Conservation (phyloP, 2,329 filamentous ascomycete genomes). For the Xylaria polymorpha region DNA sequence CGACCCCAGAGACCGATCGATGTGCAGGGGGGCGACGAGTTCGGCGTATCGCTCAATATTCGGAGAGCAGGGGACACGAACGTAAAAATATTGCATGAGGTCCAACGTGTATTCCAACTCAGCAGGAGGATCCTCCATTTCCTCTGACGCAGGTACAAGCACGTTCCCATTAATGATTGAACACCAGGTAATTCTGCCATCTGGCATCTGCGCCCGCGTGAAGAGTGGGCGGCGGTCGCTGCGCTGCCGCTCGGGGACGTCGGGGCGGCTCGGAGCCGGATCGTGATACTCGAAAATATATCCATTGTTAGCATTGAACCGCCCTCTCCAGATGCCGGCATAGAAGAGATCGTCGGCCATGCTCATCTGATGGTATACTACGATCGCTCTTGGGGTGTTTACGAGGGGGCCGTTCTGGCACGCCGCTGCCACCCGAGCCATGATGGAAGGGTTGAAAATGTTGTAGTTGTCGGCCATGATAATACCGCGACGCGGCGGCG, state of each 20-base stretch:
- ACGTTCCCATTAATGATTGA: background rate
- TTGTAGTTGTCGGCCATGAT: conserved; percentile 6
- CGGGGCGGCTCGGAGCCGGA: background rate
- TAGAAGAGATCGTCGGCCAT: conserved; percentile 29
- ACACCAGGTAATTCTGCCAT: background rate
- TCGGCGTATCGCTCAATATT: conserved; percentile 10
- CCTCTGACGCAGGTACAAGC: background rate
- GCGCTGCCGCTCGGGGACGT: background rate
- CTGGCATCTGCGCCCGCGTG: background rate
- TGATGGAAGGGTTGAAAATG: background rate
- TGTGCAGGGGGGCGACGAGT: background rate
- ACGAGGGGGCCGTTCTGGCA: background rate
- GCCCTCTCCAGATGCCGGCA: background rate
- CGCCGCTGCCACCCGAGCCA: background rate
- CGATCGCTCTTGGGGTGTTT: background rate
- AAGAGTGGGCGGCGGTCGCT: background rate
- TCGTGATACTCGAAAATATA: conserved; percentile 22
- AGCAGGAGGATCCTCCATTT: background rate
- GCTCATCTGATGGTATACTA: conserved; percentile 11
- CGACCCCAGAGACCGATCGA: background rate
- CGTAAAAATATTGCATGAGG: conserved; percentile 14
- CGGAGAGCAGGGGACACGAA: background rate
- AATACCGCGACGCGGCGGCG: background rate
- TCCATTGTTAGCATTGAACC: conserved; percentile 1
- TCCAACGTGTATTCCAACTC: conserved; percentile 3